phyloP scores from a whole-genome alignment of 495 filamentous ascomycete genomes.

The Aspergillus coremiiformis region DNA sequence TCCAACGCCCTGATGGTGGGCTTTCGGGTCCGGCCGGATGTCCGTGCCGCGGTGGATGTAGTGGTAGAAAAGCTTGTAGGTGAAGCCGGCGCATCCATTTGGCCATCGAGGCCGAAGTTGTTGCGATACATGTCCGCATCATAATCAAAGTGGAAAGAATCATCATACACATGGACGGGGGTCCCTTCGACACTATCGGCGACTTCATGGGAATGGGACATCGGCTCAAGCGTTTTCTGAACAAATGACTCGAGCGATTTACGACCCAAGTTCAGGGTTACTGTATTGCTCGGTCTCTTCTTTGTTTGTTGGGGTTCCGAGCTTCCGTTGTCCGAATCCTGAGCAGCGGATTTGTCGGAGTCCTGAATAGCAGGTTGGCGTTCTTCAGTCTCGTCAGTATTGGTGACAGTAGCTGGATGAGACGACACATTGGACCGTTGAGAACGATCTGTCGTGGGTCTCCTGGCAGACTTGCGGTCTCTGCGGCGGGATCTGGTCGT shows the following conservation, averaged over 20 bases:
- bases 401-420: not conserved
- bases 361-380: not conserved
- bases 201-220: constrained; percentile 1
- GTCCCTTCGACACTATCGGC: constrained; percentile 6
- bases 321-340: not conserved
- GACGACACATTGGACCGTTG: not conserved
- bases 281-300: constrained; percentile 9
- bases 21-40: constrained; percentile 32
- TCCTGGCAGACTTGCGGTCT: constrained; percentile 4
- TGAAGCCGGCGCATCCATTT: constrained; percentile 18
- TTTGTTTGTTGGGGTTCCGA: not conserved
- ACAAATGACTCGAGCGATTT: constrained; percentile 12
- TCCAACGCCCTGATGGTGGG: constrained; percentile 36
- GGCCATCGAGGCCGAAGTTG: constrained; percentile 22
- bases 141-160: constrained; percentile 14
- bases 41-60: constrained; percentile 17
- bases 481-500: constrained; percentile 11
- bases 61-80: constrained; percentile 27
- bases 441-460: not conserved
- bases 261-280: constrained; percentile 15
- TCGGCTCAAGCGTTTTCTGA: not conserved
- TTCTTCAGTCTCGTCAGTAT: not conserved
- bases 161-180: constrained; percentile 9
- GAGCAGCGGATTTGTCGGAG: not conserved
- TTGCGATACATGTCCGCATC: constrained; percentile 19